Conservation (phyloP, 495 filamentous ascomycete genomes). For the Pyrenopolyporus hunteri region DNA sequence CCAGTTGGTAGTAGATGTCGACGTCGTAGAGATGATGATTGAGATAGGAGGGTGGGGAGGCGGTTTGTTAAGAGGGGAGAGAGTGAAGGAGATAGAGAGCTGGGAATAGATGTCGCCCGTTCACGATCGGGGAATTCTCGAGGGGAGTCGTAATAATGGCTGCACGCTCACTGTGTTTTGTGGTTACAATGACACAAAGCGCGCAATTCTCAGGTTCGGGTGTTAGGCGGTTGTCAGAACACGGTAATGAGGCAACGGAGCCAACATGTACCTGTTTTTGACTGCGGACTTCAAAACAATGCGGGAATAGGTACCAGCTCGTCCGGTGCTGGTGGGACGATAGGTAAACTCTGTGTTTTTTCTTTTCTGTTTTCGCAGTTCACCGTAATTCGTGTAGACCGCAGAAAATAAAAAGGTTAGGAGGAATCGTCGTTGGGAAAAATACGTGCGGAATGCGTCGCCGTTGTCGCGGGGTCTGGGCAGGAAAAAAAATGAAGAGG, state of each 20-base stretch:
- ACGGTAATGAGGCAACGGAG: conserved; percentile 9
- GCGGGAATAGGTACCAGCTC: conserved; percentile 23
- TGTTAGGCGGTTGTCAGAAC: conserved; percentile 23
- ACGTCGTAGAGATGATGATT: conserved; percentile 14
- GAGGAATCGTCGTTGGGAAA: conserved; percentile 29
- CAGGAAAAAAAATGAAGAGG: conserved; percentile 39
- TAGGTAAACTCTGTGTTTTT: conserved; percentile 6
- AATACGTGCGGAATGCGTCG: conserved; percentile 36
- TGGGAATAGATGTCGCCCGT: conserved; percentile 29
- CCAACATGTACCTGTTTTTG: conserved; percentile 17
- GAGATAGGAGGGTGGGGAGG: conserved; percentile 9
- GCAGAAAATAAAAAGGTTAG: conserved; percentile 16
- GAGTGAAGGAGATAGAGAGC: conserved; percentile 7
- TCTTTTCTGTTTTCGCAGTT: conserved; percentile 10
- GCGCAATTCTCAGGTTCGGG: conserved; percentile 23
- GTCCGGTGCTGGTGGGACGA: conserved; percentile 3
- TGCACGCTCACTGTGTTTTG: conserved; percentile 20
- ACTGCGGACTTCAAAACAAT: conserved; percentile 29
- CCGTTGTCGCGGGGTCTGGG: conserved; percentile 39
- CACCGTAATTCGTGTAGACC: conserved; percentile 2
- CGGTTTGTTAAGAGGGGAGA: conserved; percentile 6
- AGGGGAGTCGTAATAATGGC: conserved; percentile 25
- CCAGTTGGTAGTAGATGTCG: conserved; percentile 16
- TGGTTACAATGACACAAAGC: conserved; percentile 38
- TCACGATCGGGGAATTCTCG: conserved; percentile 25